Conservation (phyloP, 768 basidiomycete genomes). For the Auriscalpium vulgare region DNA sequence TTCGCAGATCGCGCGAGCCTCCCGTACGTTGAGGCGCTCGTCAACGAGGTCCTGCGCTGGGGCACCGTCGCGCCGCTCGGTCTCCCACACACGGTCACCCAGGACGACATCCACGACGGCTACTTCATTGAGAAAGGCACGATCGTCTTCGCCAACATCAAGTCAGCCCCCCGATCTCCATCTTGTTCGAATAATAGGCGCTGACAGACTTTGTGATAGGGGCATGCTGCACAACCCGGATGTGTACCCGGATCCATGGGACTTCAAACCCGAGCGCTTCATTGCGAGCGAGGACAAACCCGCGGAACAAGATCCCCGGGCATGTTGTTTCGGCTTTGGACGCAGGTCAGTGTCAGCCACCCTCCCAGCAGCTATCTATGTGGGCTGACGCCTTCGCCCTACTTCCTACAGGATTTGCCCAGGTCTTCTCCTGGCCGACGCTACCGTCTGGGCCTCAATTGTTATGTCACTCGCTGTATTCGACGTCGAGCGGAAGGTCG, state of each 20-base stretch:
- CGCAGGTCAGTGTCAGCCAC: slow-evolving; percentile 14
- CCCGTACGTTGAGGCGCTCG: background rate
- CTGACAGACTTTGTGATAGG: slow-evolving; percentile 11
- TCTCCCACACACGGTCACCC: background rate
- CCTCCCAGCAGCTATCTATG: background rate
- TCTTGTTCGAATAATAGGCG: background rate
- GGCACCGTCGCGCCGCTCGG: background rate
- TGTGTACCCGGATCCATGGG: slow-evolving; percentile 24
- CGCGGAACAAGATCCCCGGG: slow-evolving; percentile 19
- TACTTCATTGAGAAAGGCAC: slow-evolving; percentile 7
- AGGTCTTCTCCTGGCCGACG: background rate
- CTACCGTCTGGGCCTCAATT: background rate
- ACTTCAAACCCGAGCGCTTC: slow-evolving; percentile 28
- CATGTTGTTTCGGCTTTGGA: slow-evolving; percentile 24
- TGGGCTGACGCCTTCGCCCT: background rate
- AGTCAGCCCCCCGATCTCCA: background rate
- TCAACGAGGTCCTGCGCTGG: slow-evolving; percentile 7
- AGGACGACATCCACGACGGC: slow-evolving; percentile 9
- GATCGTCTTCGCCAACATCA: background rate
- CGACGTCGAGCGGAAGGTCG: background rate
- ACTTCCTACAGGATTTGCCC: background rate
- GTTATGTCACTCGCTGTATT: background rate
- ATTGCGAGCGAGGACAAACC: slow-evolving; percentile 13
- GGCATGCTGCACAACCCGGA: slow-evolving; percentile 25
- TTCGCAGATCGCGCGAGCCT: background rate